Evolutionary conservation across 257 asterid species (phyloP).

Genomic region (Agastache rugosa): DNA sequence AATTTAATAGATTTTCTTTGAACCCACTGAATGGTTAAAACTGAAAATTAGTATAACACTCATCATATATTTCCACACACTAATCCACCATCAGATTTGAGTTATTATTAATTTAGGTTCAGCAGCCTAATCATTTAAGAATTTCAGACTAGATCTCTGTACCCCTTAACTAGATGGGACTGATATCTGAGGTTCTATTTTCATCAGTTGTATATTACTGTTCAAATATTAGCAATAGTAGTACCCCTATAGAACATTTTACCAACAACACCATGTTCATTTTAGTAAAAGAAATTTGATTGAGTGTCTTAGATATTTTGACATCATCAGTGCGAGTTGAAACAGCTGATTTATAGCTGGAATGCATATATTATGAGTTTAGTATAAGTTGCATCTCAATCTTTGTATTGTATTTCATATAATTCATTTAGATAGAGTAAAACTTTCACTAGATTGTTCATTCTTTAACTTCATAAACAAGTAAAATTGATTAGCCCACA

Average conservation of each 20-base stretch:
- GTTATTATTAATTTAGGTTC: background rate
- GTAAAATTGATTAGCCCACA: background rate
- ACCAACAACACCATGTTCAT: background rate
- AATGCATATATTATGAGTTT: background rate
- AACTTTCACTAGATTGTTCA: slow-evolving; percentile 1
- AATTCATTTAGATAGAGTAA: background rate
- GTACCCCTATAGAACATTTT: background rate
- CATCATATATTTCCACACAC: background rate
- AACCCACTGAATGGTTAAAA: background rate
- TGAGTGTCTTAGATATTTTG: background rate
- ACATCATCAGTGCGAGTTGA: background rate
- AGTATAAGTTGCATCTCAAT: background rate
- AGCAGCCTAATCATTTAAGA: slow-evolving; percentile 1
- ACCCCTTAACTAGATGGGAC: background rate
- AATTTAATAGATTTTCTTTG: background rate
- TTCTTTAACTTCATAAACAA: background rate
- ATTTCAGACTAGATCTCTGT: background rate
- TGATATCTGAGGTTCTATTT: background rate
- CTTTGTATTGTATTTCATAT: background rate
- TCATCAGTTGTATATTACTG: background rate
- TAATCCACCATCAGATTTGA: background rate
- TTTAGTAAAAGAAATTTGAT: background rate
- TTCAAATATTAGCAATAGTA: background rate
- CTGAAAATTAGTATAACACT: no score
- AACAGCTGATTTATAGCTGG: background rate